Conservation (phyloP, 305 asterid genomes). For the Stenogyne calaminthoides region DNA sequence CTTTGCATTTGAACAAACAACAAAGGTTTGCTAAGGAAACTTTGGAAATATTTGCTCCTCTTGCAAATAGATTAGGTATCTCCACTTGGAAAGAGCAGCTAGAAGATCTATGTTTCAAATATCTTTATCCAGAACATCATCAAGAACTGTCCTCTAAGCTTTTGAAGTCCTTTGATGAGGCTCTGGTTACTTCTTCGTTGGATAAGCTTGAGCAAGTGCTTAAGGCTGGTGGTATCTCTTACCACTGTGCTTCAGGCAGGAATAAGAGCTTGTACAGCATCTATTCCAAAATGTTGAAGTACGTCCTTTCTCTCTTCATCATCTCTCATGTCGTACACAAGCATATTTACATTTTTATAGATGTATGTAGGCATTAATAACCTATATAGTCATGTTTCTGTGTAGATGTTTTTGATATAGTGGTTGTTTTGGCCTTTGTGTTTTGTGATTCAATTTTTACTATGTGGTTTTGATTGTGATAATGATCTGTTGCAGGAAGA, state of each 20-base stretch:
- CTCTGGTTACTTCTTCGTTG: constrained; percentile 60
- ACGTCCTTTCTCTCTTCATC: constrained; percentile 31
- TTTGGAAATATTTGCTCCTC: constrained; percentile 84
- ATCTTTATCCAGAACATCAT: constrained; percentile 76
- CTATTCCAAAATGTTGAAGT: constrained; percentile 88
- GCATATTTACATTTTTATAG: background rate
- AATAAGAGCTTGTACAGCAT: constrained; percentile 93
- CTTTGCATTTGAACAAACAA: constrained; percentile 68
- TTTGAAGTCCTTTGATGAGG: constrained; percentile 62
- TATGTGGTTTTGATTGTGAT: background rate
- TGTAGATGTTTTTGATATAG: background rate
- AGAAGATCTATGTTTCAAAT: constrained; percentile 81
- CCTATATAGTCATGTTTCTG: background rate
- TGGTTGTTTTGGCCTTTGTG: background rate
- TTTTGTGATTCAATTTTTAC: background rate
- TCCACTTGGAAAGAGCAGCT: constrained; percentile 92
- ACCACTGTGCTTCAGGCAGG: constrained; percentile 71
- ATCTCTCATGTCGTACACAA: background rate
- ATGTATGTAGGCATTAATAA: background rate
- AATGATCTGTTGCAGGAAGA: constrained; percentile 59
- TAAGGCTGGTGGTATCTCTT: constrained; percentile 53
- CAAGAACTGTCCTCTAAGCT: constrained; percentile 73
- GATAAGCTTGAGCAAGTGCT: constrained; percentile 73
- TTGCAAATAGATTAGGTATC: constrained; percentile 91
- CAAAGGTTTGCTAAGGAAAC: constrained; percentile 96